These are phyloP conservation scores for Austroboletus niveus DNA, from an alignment of 1,284 basidiomycete genomes.

Conservation along the genomic window DNA sequence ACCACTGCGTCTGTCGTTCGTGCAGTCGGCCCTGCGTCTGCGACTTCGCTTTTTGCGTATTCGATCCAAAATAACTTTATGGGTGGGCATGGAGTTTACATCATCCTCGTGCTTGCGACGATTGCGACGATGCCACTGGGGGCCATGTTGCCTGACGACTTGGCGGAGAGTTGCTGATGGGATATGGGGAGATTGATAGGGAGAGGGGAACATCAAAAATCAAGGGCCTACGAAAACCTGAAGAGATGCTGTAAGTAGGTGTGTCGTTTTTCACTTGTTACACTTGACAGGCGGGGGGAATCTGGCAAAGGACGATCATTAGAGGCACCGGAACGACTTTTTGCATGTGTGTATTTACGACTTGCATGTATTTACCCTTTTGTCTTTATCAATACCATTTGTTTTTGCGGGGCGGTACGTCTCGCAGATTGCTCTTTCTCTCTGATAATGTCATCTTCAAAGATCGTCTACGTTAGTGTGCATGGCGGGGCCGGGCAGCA, in stretches of 20 bases:
- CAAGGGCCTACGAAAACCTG: neutral
- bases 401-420: slow-evolving; percentile 10
- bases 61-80: slow-evolving; percentile 34
- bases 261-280: slow-evolving; percentile 12
- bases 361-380: slow-evolving; percentile 26
- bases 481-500: slow-evolving; percentile 72
- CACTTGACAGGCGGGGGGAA: slow-evolving; percentile 8
- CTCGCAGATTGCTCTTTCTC: neutral
- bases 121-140: slow-evolving; percentile 22
- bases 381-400: slow-evolving; percentile 19
- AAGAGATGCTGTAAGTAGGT: slow-evolving; percentile 1
- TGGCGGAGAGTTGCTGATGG: slow-evolving; percentile 20
- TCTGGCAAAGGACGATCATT: neutral
- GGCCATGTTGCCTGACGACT: slow-evolving; percentile 25
- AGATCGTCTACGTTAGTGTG: slow-evolving; percentile 44
- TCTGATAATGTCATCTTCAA: slow-evolving; percentile 10
- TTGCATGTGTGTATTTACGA: slow-evolving; percentile 21
- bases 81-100: slow-evolving; percentile 38
- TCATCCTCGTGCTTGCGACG: slow-evolving; percentile 18
- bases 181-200: neutral
- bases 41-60: slow-evolving; percentile 40
- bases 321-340: slow-evolving; percentile 2
- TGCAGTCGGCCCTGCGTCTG: slow-evolving; percentile 44
- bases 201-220: neutral
- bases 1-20: slow-evolving; percentile 47